Base-by-base conservation (phyloP, 1,284 basidiomycete species). In the Entoloma clypeatum region DNA sequence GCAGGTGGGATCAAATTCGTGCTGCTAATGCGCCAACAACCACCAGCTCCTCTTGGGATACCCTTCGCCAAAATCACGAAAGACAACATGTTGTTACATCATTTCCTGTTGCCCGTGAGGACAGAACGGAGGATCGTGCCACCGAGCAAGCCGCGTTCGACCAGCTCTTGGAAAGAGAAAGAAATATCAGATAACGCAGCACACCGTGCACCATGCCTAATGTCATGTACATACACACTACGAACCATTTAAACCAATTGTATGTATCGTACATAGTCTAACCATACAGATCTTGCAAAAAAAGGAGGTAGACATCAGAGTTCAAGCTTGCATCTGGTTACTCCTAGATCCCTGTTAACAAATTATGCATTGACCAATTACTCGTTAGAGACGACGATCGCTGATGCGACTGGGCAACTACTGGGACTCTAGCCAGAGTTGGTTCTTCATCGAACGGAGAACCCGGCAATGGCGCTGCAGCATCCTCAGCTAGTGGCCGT, bases 1-100 rank as follows among this genome's bases (percentile, higher is more conserved):
- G 56, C 42, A 72, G 64, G 47, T 86, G 82, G 83, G 79, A 81
- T 28, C 72, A 79, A 47, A 77, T 86, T 30, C 76, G 81, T 39
- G 63, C 64, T 33, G 70, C 63, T n/a, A 81, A 80, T 45, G 59
- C 67, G 22, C 69, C 62, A 23, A 57, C 63, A 21, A 66, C 65
- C 3, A 57, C 65, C 22, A 64, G 64, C 16, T 82, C 83, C 9
- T 68, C 79, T 4, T 86, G 82, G 82, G 82, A 85, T 51, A 57
- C 61, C 23, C 65, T 86, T 19, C 76, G 83, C 25, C 78, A 84
- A 54, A 67, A 59, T 22, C 72, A 82, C 45, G 78, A 80, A 56
- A 63, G 65, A 51, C 47, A 56, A 36, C 48, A 52, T 23, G 44
- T 56, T 13, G 27, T 31, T 5, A 18, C 44, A 32, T 16, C 36